phyloP scores from a whole-genome alignment of 495 filamentous ascomycete genomes.

The Hamigera avellanea region DNA sequence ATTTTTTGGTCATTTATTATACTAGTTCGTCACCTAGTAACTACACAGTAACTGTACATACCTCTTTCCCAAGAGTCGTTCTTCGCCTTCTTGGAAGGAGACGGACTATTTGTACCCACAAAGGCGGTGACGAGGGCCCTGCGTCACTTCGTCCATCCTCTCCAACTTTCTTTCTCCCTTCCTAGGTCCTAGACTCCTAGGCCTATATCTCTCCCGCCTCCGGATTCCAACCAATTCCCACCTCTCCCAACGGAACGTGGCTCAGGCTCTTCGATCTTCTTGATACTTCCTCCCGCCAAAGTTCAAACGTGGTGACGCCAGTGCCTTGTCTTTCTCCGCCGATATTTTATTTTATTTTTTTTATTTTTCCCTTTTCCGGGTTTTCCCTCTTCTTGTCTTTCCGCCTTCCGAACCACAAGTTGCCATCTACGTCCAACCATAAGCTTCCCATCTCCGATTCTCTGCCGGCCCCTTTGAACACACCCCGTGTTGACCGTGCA shows the following conservation, averaged over 20 bases:
- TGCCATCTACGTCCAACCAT: conserved; percentile 10
- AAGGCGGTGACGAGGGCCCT: conserved; percentile 16
- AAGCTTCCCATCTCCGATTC: conserved; percentile 6
- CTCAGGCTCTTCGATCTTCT: conserved; percentile 1
- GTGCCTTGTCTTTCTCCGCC: not conserved
- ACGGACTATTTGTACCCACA: not conserved
- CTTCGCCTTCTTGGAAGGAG: too few relatives aligned
- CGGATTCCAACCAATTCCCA: conserved; percentile 2
- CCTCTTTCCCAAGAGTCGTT: too few relatives aligned
- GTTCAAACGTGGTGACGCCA: conserved; percentile 13
- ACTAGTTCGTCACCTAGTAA: too few relatives aligned
- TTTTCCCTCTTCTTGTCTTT: conserved; percentile 8
- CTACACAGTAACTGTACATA: too few relatives aligned
- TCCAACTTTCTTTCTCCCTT: conserved; percentile 7
- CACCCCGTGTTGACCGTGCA: conserved; percentile 17
- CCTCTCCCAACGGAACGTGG: conserved; percentile 30
- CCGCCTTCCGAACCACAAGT: conserved; percentile 6
- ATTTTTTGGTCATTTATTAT: too few relatives aligned
- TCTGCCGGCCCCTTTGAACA: conserved; percentile 15
- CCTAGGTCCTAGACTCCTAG: not conserved
- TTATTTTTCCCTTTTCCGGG: conserved; percentile 6
- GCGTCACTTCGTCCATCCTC: conserved; percentile 12
- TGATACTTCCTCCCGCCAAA: too few relatives aligned
- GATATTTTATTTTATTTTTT: conserved; percentile 2
- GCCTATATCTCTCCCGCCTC: too few relatives aligned